phyloP scores from a whole-genome alignment of 306 rosid species.

The Chamaecrista fasciculata region DNA sequence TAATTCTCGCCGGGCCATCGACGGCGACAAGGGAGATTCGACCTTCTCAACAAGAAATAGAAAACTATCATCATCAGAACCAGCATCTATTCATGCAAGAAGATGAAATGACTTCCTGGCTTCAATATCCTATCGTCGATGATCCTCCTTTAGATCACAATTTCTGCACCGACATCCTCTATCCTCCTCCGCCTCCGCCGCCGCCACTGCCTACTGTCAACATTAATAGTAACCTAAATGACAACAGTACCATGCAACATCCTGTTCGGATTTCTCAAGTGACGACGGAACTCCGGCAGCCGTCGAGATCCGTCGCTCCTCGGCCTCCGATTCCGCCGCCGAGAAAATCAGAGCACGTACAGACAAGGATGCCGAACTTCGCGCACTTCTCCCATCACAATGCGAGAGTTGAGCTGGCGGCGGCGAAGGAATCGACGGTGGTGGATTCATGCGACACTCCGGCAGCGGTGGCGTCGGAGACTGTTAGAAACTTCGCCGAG shows the following conservation, averaged over 20 bases:
- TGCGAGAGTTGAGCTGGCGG: conserved; percentile 32
- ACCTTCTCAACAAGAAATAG: conserved; percentile 26
- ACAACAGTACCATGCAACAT: conserved; percentile 16
- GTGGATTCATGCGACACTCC: conserved; percentile 70
- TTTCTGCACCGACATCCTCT: conserved; percentile 55
- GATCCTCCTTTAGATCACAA: conserved; percentile 50
- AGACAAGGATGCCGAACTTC: conserved; percentile 38
- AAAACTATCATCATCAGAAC: conserved; percentile 23
- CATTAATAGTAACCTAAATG: not conserved
- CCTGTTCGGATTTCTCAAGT: conserved; percentile 14
- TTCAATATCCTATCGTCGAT: conserved; percentile 61
- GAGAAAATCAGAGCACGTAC: conserved; percentile 31
- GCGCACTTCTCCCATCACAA: conserved; percentile 39
- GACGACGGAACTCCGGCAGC: conserved; percentile 31
- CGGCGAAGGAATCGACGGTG: conserved; percentile 42
- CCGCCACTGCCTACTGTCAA: not conserved
- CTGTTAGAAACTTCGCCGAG: conserved; percentile 23
- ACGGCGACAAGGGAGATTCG: conserved; percentile 34
- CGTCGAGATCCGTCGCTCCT: not conserved
- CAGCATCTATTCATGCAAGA: conserved; percentile 68
- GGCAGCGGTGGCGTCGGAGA: conserved; percentile 32
- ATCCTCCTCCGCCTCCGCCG: not conserved
- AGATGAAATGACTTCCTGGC: conserved; percentile 81
- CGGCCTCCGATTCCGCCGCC: conserved; percentile 53
- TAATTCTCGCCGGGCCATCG: conserved; percentile 33